Evolutionary conservation across 106 monocot genomes (phyloP).

Genomic region (Vanilla planifolia): DNA sequence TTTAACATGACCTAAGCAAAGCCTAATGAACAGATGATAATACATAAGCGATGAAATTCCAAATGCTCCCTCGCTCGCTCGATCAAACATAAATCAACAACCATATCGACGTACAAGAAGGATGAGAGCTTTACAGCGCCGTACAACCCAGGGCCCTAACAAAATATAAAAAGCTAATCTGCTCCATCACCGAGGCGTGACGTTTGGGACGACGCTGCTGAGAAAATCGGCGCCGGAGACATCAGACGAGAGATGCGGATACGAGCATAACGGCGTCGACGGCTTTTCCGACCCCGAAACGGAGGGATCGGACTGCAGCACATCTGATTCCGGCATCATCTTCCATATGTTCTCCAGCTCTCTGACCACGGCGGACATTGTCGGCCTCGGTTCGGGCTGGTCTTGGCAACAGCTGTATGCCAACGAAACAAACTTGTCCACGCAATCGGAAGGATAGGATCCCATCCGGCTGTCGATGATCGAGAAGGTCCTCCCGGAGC

Average conservation of each 20-base stretch:
- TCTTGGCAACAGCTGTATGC: slow-evolving; percentile 75
- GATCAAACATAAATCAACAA: no score
- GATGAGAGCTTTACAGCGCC: no score
- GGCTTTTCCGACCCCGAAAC: neutral
- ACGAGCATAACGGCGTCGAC: neutral
- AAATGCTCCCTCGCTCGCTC: no score
- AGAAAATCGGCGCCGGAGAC: neutral
- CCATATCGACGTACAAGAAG: no score
- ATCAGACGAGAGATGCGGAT: neutral
- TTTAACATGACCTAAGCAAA: no score
- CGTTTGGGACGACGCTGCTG: neutral
- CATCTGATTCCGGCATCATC: slow-evolving; percentile 45
- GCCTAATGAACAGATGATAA: no score
- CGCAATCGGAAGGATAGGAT: slow-evolving; percentile 62
- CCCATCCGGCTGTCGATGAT: slow-evolving; percentile 75
- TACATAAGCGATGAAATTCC: no score
- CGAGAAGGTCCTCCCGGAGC: slow-evolving; percentile 51
- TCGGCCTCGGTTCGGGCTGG: slow-evolving; percentile 75
- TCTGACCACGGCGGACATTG: slow-evolving; percentile 78
- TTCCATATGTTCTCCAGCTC: slow-evolving; percentile 75
- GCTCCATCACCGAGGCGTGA: neutral
- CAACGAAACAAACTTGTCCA: slow-evolving; percentile 54
- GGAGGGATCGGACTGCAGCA: neutral
- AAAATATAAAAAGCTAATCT: no score
- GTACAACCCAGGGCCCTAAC: no score